Evolutionary conservation across 192 early-diverging fungal species (phyloP), one percentile per base, ranked within the genome.

Genomic region (Chytriomyces confervae): DNA sequence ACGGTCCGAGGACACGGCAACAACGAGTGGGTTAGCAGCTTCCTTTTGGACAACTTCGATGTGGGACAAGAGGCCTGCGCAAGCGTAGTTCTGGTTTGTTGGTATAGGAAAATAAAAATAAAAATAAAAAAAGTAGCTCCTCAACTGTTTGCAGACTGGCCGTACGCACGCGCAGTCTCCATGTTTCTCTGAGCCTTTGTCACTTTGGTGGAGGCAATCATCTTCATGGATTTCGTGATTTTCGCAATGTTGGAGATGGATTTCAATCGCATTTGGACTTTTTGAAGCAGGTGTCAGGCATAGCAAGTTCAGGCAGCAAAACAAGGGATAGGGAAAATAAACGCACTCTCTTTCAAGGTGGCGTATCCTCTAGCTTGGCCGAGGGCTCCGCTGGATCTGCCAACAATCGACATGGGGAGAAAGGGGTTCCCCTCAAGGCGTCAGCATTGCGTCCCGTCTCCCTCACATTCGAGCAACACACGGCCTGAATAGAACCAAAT

Each of bases 201-300:
- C 81, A 97, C 94, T 90, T 99, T 99, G 85, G 96, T 99, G 51
- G 97, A 97, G 50, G 97, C 96, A 97, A 99, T 99, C 95, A 99
- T 97, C 91, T 99, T 99, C 97, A 99, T 99, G 61, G 96, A 98
- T 86, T 97, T 96, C 66, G 97, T 99, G 84, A 99, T 98, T 89
- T 99, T 99, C 80, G 92, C 94, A 88, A 98, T 99, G 92, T 96
- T 98, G 77, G 93, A 90, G 72, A 99, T 91, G 74, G 97, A 97
- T 89, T 97, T 96, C 82, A 97, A 85, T 73, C 97, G 95, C 72
- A 91, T 84, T 84, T 95, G 94, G 86, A 99, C 93, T 96, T 5
- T 6, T 0, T 16, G 24, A 23, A 64, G 13, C 7, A 29, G 11
- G 11, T 20, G 23, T 60, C 57, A n/a, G 18, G 36, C 57, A 16